Conservation (phyloP, 768 basidiomycete species). For the Mycena kentingensis region DNA sequence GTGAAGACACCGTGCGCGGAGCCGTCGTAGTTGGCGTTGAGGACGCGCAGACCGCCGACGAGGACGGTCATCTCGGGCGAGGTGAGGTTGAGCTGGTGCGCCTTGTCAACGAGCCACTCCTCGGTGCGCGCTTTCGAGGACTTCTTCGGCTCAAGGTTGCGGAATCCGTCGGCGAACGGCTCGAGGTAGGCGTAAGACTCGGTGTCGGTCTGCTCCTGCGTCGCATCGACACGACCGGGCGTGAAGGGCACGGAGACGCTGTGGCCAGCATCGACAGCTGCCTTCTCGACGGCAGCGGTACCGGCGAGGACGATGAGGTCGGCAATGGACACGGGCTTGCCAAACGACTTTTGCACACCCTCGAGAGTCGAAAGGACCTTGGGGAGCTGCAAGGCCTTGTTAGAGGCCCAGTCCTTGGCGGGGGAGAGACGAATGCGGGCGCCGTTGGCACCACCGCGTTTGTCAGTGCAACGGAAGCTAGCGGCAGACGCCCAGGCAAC, state of each 20-base stretch:
- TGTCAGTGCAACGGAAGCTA: slow-evolving; percentile 1
- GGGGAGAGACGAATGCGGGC: not conserved
- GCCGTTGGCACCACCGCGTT: slow-evolving; percentile 3
- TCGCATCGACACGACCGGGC: not conserved
- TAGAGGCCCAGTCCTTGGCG: not conserved
- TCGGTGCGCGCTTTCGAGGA: not conserved
- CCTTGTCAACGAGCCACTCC: slow-evolving; percentile 2
- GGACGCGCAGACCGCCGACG: not conserved
- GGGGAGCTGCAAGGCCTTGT: not conserved
- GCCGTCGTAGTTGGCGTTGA: slow-evolving; percentile 2
- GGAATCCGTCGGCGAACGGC: not conserved
- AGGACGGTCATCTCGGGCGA: not conserved
- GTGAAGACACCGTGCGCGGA: slow-evolving; percentile 2
- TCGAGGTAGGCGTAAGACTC: not conserved
- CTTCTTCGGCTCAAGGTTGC: not conserved
- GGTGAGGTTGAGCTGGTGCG: not conserved
- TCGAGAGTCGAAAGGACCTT: not conserved
- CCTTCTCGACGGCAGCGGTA: not conserved
- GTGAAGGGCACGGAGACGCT: not conserved
- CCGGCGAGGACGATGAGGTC: slow-evolving; percentile 2
- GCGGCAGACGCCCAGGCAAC: not conserved
- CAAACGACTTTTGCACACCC: not conserved
- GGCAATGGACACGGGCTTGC: not conserved
- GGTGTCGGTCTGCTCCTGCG: not conserved
- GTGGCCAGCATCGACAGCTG: too few relatives aligned